Conservation (phyloP, 2,329 filamentous ascomycete species). For the Elsinoe ampelina region DNA sequence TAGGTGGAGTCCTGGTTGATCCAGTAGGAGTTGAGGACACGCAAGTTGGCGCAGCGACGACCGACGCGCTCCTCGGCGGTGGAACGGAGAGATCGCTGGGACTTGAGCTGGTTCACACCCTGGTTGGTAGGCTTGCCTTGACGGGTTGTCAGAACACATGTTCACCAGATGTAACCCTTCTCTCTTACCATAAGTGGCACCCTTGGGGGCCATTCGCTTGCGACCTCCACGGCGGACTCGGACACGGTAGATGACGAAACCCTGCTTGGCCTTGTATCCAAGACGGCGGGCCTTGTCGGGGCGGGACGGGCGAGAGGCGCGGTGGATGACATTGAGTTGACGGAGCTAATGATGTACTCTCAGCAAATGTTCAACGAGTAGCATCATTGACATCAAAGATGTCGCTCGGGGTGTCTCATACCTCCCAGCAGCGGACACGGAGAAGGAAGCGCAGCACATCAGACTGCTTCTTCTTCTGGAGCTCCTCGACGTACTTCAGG, state of each 20-base stretch:
- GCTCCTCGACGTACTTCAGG: slow-evolving; percentile 99
- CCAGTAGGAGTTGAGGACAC: slow-evolving; percentile 99
- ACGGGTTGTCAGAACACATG: slow-evolving; percentile 21
- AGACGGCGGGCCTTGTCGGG: slow-evolving; percentile 99
- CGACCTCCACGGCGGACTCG: slow-evolving; percentile 97
- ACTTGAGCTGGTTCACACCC: slow-evolving; percentile 99
- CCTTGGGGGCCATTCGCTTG: slow-evolving; percentile 94
- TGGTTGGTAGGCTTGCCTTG: slow-evolving; percentile 99
- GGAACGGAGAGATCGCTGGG: slow-evolving; percentile 96
- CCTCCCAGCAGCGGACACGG: slow-evolving; percentile 99
- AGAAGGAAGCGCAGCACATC: slow-evolving; percentile 99
- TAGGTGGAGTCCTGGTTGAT: slow-evolving; percentile 99
- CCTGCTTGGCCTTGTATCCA: slow-evolving; percentile 99
- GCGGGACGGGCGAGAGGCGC: slow-evolving; percentile 92
- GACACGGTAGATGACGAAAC: slow-evolving; percentile 99
- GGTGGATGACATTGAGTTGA: slow-evolving; percentile 99
- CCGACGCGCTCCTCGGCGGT: slow-evolving; percentile 99
- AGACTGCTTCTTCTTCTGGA: slow-evolving; percentile 99
- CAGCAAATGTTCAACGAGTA: slow-evolving; percentile 99
- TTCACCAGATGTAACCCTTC: slow-evolving; percentile 1
- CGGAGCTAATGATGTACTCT: slow-evolving; percentile 99
- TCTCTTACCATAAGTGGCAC: slow-evolving; percentile 90
- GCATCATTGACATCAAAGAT: slow-evolving; percentile 39
- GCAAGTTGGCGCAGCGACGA: slow-evolving; percentile 96
- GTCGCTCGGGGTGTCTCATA: slow-evolving; percentile 39